Percentiles rank a stretch among this genome's conserved stretches.
These are phyloP conservation scores for Cordyceps militaris DNA, from an alignment of 2,329 filamentous ascomycete species.

Conservation along the genomic window DNA sequence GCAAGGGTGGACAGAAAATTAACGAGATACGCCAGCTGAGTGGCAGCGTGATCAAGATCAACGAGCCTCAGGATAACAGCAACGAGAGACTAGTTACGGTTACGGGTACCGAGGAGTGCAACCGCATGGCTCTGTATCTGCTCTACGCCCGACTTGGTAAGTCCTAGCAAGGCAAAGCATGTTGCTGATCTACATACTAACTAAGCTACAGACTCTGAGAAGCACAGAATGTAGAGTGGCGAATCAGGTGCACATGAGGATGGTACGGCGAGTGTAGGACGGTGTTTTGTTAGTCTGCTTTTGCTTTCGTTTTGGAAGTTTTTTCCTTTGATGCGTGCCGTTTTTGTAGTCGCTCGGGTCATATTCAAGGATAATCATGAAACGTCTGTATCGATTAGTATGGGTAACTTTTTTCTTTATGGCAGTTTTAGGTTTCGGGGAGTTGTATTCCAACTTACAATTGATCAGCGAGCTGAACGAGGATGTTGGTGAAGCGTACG, in stretches of 20 bases:
- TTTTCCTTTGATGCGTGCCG: neutral
- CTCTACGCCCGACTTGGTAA: conserved; percentile 93
- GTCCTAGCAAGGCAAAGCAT: conserved; percentile 25
- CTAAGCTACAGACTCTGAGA: conserved; percentile 35
- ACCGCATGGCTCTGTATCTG: conserved; percentile 99
- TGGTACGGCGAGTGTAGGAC: neutral
- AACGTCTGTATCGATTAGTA: conserved; percentile 11
- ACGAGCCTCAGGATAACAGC: conserved; percentile 97
- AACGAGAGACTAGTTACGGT: conserved; percentile 97
- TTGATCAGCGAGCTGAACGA: neutral
- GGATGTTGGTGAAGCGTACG: neutral
- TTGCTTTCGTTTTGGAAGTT: neutral
- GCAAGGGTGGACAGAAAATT: conserved; percentile 97
- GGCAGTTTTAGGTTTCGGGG: conserved; percentile 5
- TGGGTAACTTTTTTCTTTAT: conserved; percentile 1
- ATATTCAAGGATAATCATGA: conserved; percentile 8
- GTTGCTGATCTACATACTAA: conserved; percentile 15
- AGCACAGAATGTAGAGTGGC: conserved; percentile 33
- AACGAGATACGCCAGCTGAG: conserved; percentile 97
- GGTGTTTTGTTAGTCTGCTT: conserved; percentile 3
- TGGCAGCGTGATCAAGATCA: conserved; percentile 99
- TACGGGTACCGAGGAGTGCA: conserved; percentile 95
- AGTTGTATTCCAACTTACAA: conserved; percentile 2
- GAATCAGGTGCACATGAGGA: neutral
- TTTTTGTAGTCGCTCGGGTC: conserved; percentile 6